phyloP scores from a whole-genome alignment of 169 alveolate genomes.

The Plasmodium knowlesi region DNA sequence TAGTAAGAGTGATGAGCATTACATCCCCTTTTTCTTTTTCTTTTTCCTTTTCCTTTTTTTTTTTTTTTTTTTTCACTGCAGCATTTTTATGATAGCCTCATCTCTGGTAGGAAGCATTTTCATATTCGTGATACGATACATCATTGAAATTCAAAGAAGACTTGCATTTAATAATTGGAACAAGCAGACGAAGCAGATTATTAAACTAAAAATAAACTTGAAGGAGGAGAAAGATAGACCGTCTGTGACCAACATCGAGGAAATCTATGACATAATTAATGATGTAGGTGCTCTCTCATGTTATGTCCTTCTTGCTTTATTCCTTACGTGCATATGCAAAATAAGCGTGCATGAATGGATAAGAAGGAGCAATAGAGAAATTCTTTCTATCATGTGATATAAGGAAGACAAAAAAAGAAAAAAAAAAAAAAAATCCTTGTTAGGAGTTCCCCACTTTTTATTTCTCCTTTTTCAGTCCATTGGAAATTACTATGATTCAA shows the following conservation, averaged over 20 bases:
- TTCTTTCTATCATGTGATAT: not conserved
- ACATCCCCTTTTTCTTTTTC: not conserved
- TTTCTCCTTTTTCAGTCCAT: conserved; percentile 7
- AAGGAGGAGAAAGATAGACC: conserved; percentile 44
- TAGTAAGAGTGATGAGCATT: not conserved
- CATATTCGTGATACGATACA: conserved; percentile 56
- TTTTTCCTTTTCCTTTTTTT: too few species aligned
- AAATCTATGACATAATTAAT: conserved; percentile 39
- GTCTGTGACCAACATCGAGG: conserved; percentile 69
- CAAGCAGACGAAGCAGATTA: conserved; percentile 67
- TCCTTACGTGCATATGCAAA: not conserved
- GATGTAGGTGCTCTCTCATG: conserved; percentile 32
- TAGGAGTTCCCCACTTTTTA: not conserved
- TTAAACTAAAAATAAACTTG: conserved; percentile 25
- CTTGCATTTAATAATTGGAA: conserved; percentile 72
- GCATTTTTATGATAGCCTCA: conserved; percentile 73
- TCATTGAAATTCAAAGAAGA: conserved; percentile 71
- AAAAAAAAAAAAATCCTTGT: not conserved
- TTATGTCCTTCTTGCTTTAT: not conserved
- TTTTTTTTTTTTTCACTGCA: not conserved
- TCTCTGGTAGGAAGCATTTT: conserved; percentile 62
- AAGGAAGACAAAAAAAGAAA: not conserved
- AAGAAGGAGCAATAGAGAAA: not conserved
- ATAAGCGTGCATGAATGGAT: not conserved
- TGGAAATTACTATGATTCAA: not conserved